phyloP scores from a whole-genome alignment of 208 protist genomes.

The Trypanosomatidae sp. region DNA sequence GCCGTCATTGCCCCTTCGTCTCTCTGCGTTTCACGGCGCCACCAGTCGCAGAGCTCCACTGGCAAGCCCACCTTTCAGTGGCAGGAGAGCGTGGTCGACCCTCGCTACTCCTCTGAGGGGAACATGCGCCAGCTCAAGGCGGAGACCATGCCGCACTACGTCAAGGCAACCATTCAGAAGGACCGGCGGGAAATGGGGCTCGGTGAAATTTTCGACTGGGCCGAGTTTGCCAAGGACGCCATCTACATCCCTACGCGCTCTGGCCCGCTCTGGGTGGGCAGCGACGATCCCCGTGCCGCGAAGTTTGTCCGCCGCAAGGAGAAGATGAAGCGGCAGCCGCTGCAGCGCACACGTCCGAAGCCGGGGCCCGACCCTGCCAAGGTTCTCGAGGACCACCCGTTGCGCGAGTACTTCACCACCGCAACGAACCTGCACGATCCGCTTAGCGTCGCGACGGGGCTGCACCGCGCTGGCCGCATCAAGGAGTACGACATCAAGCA shows the following conservation, averaged over 20 bases:
- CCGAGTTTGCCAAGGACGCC: slow-evolving; percentile 87
- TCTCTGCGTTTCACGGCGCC: no score
- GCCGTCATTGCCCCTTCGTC: no score
- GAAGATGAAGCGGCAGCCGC: slow-evolving; percentile 85
- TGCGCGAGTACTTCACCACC: slow-evolving; percentile 87
- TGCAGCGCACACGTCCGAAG: slow-evolving; percentile 73
- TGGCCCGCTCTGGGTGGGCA: slow-evolving; percentile 85
- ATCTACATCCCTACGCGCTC: slow-evolving; percentile 84
- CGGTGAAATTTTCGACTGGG: slow-evolving; percentile 80
- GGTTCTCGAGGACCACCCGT: slow-evolving; percentile 76
- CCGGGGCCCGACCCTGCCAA: slow-evolving; percentile 72
- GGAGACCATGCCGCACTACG: slow-evolving; percentile 87
- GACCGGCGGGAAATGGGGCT: slow-evolving; percentile 87
- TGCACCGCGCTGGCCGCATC: slow-evolving; percentile 78
- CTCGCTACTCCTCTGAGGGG: slow-evolving; percentile 59
- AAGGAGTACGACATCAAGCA: slow-evolving; percentile 86
- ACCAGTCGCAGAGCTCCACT: slow-evolving; percentile 69
- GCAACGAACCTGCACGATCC: slow-evolving; percentile 78
- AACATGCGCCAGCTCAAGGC: slow-evolving; percentile 81
- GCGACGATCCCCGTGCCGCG: slow-evolving; percentile 76
- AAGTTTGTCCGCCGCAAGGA: slow-evolving; percentile 73
- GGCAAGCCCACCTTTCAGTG: slow-evolving; percentile 40
- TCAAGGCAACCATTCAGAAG: slow-evolving; percentile 89
- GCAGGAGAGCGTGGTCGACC: slow-evolving; percentile 71
- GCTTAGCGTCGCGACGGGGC: slow-evolving; percentile 72